Conservation (phyloP, 2,329 filamentous ascomycete species). For the Alternaria sp. region DNA sequence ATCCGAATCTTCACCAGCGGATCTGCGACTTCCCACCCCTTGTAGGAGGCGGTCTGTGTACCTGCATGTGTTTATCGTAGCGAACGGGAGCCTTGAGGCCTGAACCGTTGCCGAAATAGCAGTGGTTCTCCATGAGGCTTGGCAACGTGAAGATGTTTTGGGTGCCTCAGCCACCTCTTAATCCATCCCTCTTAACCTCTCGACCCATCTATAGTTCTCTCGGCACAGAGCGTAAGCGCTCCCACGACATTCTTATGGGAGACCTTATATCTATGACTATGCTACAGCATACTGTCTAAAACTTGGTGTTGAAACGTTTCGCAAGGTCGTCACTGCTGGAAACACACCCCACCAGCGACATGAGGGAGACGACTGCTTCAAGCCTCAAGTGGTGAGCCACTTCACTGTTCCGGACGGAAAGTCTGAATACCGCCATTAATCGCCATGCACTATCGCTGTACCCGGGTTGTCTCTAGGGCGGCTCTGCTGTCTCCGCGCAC, state of each 20-base stretch:
- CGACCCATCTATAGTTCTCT: constrained; percentile 3
- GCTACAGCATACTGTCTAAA: constrained; percentile 7
- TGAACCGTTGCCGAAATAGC: constrained; percentile 29
- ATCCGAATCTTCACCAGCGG: constrained; percentile 19
- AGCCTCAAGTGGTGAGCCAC: constrained; percentile 30
- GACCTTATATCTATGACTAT: not conserved
- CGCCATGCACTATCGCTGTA: constrained; percentile 33
- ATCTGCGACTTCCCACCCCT: constrained; percentile 35
- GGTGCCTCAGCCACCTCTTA: constrained; percentile 22
- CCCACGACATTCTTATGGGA: not conserved
- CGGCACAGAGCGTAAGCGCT: constrained; percentile 14
- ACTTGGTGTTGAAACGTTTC: constrained; percentile 37
- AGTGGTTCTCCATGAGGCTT: constrained; percentile 32
- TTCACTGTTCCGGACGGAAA: constrained; percentile 36
- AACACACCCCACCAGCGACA: constrained; percentile 20
- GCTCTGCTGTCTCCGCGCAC: constrained; percentile 43
- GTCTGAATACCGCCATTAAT: constrained; percentile 37
- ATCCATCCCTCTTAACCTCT: constrained; percentile 10
- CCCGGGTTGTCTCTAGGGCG: constrained; percentile 30
- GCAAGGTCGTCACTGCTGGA: constrained; percentile 16
- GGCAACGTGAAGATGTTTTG: constrained; percentile 32
- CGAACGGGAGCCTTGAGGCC: constrained; percentile 20
- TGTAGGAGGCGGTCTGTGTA: constrained; percentile 25
- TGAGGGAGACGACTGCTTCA: constrained; percentile 29
- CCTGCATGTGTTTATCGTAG: constrained; percentile 28